Evolutionary conservation across 768 basidiomycete genomes (phyloP).

Genomic region (Mycena epipterygia): DNA sequence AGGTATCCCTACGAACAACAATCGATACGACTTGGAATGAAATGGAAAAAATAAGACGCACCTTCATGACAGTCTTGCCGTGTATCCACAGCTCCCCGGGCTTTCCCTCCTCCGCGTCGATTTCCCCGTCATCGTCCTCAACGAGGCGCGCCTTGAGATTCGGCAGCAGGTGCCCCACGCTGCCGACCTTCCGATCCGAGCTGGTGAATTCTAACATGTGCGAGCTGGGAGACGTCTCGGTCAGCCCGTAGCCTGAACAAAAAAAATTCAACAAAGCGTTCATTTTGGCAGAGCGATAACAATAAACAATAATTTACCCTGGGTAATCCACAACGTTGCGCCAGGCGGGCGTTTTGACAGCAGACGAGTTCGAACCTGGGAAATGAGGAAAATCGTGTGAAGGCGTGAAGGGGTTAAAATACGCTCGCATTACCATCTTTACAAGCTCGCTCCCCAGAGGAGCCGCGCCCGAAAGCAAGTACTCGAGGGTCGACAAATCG

Average conservation of each 20-base stretch:
- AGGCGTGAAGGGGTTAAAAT: neutral
- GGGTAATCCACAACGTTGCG: conserved; percentile 36
- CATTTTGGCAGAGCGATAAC: too few relatives aligned
- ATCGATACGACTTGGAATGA: neutral
- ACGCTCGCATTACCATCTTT: conserved; percentile 42
- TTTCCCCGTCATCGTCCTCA: conserved; percentile 59
- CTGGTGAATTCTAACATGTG: conserved; percentile 57
- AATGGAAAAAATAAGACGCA: conserved; percentile 15
- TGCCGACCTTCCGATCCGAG: conserved; percentile 57
- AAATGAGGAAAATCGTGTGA: conserved; percentile 38
- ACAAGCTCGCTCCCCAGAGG: conserved; percentile 70
- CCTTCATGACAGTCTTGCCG: conserved; percentile 76
- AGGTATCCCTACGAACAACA: conserved; percentile 64
- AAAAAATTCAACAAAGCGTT: neutral
- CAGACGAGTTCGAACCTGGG: conserved; percentile 19
- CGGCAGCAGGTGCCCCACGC: conserved; percentile 69
- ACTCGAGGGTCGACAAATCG: conserved; percentile 62
- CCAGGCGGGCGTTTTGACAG: conserved; percentile 20
- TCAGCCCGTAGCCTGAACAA: conserved; percentile 67
- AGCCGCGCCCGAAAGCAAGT: conserved; percentile 73
- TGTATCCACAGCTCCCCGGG: conserved; percentile 79
- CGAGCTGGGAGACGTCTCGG: conserved; percentile 72
- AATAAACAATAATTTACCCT: conserved; percentile 29
- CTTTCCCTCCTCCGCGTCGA: conserved; percentile 55
- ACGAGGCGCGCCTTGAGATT: conserved; percentile 73